Evolutionary conservation across 345 rosid species (phyloP).

Genomic region (Euphorbia lathyris): DNA sequence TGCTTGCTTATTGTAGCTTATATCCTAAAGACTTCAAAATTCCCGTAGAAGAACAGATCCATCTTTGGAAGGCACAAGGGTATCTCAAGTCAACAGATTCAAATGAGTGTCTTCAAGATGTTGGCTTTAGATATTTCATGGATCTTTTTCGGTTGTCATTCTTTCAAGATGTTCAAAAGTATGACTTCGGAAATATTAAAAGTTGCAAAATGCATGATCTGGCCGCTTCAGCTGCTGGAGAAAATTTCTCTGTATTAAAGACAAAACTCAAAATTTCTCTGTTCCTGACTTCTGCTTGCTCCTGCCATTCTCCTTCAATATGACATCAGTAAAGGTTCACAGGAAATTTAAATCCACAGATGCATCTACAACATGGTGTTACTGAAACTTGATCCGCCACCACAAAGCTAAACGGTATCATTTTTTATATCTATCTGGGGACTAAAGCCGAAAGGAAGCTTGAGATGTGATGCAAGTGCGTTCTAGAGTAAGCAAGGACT

Average conservation of each 20-base stretch:
- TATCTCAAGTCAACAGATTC: constrained; percentile 2
- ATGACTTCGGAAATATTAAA: constrained; percentile 1
- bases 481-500: too few species aligned
- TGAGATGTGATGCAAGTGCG: too few species aligned
- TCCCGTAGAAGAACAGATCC: constrained; percentile 11
- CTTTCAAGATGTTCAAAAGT: constrained; percentile 1
- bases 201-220: constrained; percentile 11
- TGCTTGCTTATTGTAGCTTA: constrained; percentile 38
- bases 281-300: too few species aligned
- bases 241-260: not conserved
- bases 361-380: too few species aligned
- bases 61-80: constrained; percentile 29
- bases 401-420: too few species aligned
- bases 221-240: not conserved
- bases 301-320: too few species aligned
- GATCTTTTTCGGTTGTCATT: constrained; percentile 8
- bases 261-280: not conserved
- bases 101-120: constrained; percentile 4
- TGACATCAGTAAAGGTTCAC: too few species aligned
- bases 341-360: too few species aligned
- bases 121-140: constrained; percentile 14
- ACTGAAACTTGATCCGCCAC: too few species aligned
- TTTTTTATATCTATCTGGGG: too few species aligned
- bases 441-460: too few species aligned
- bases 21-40: constrained; percentile 30